Conservation (phyloP, 306 rosid species). For the Coriaria nepalensis region DNA sequence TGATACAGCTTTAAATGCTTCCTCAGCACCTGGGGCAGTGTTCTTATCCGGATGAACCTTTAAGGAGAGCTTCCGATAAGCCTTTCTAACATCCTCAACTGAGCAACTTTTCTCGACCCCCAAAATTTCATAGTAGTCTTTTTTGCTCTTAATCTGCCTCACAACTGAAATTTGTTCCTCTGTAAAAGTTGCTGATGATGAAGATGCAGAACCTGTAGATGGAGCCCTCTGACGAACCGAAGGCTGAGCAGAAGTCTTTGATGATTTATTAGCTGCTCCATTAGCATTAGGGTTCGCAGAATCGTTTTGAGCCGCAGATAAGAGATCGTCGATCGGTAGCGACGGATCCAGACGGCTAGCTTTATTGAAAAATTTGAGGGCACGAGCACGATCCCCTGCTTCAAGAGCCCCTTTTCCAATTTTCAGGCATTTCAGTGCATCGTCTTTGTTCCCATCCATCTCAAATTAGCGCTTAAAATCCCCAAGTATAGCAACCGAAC, state of each 20-base stretch:
- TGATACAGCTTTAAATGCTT: constrained; percentile 76
- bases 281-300: constrained; percentile 14
- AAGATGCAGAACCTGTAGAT: constrained; percentile 24
- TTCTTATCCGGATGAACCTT: constrained; percentile 98
- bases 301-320: constrained; percentile 27
- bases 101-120: constrained; percentile 76
- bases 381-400: constrained; percentile 60
- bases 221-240: constrained; percentile 49
- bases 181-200: constrained; percentile 25
- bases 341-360: constrained; percentile 87
- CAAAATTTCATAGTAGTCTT: constrained; percentile 69
- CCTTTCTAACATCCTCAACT: constrained; percentile 71
- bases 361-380: constrained; percentile 56
- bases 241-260: constrained; percentile 36
- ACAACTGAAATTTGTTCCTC: constrained; percentile 63
- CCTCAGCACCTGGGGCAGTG: constrained; percentile 83
- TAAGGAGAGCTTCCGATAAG: constrained; percentile 69
- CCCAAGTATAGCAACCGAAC: constrained; percentile 2
- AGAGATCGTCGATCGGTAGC: constrained; percentile 52
- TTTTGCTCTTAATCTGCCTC: constrained; percentile 67
- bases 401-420: constrained; percentile 63
- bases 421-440: constrained; percentile 64
- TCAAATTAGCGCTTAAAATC: constrained; percentile 9
- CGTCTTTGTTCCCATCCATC: constrained; percentile 96
- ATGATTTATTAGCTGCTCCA: constrained; percentile 18